Percentiles rank a stretch among this genome's conserved stretches.
phyloP scores from a whole-genome alignment of 2,329 filamentous ascomycete species.

The Ceratocystis albifundus region DNA sequence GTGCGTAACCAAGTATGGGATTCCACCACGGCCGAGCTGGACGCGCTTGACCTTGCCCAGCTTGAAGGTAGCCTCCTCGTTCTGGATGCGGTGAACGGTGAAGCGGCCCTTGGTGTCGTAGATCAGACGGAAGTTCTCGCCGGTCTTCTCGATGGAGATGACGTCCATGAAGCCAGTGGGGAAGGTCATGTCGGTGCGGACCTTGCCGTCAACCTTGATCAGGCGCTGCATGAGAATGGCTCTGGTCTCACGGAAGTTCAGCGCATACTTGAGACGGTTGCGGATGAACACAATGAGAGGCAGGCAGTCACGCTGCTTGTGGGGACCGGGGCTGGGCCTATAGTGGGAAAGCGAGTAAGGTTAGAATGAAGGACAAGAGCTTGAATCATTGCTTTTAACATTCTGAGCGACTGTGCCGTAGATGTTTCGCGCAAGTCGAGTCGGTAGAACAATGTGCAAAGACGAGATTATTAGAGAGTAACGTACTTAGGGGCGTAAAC shows the following conservation, averaged over 20 bases:
- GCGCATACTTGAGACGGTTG: slow-evolving; percentile 95
- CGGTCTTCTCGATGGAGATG: slow-evolving; percentile 98
- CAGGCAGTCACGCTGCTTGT: slow-evolving; percentile 99
- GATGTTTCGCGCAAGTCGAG: background rate
- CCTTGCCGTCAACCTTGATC: slow-evolving; percentile 99
- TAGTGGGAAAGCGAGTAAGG: slow-evolving; percentile 5
- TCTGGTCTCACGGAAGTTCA: slow-evolving; percentile 96
- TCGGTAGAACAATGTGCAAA: background rate
- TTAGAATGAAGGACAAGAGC: slow-evolving; percentile 1
- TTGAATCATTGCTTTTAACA: too few relatives aligned
- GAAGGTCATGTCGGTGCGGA: slow-evolving; percentile 97
- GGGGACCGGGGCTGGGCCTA: slow-evolving; percentile 69
- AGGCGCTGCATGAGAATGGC: slow-evolving; percentile 98
- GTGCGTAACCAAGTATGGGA: slow-evolving; percentile 99
- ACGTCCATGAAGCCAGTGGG: slow-evolving; percentile 99
- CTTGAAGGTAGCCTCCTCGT: slow-evolving; percentile 99
- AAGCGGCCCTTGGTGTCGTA: slow-evolving; percentile 99
- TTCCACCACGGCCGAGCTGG: slow-evolving; percentile 97
- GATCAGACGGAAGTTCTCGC: slow-evolving; percentile 99
- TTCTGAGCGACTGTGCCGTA: too few relatives aligned
- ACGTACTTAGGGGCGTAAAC: slow-evolving; percentile 53
- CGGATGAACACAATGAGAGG: slow-evolving; percentile 98
- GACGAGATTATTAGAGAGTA: background rate
- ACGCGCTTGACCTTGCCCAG: slow-evolving; percentile 99
- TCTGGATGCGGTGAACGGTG: slow-evolving; percentile 98